Base-by-base conservation (phyloP, 2,329 filamentous ascomycete species). In the Aplosporella prunicola region DNA sequence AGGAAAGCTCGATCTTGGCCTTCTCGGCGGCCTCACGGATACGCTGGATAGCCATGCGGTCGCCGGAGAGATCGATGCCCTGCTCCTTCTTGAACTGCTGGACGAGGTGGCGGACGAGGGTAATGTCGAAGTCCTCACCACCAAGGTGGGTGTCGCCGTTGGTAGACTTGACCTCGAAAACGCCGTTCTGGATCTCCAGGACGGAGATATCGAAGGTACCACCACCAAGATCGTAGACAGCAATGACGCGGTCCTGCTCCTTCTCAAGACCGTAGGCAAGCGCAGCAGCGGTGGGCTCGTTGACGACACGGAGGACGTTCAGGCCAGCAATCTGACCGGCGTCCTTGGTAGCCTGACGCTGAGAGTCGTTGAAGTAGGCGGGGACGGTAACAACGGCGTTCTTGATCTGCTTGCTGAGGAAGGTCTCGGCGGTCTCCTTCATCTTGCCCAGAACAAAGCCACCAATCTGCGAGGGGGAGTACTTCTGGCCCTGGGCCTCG, bases 181-280 rank as follows among this genome's bases (percentile, higher is more conserved):
- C 88, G 64, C 89, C 89, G 66, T 87, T 87, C 71, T 94, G 87
- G 60, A 96, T 95, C 69, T 94, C 87, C 11, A 96, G 81, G 45
- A 95, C 80, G 47, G 88, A 95, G 67, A 96, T 93, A 86, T 96
- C 89, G 68, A 96, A 96, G 52, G 88, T 96, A 78, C 88, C 88
- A 77, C 88, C 88, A 71, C 88, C 88, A 55, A 96, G 76, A 81
- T 96, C 88, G 72, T 93, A 96, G 62, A 96, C 88, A 52, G 88
- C 87, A 56, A 95, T 82, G 44, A 94, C 69, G 48, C 82, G 77
- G 69, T 95, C 87, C 46, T 78, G 75, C 64, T 91, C 83, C 76
- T 94, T 95, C 71, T 95, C 88, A 35, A 95, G 76, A 69, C 89
- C 89, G 60, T 96, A 96, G 45, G 89, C 89, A 51, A 96, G 78